phyloP scores from a whole-genome alignment of 768 basidiomycete species.

The Macrolepiota albuminosa region DNA sequence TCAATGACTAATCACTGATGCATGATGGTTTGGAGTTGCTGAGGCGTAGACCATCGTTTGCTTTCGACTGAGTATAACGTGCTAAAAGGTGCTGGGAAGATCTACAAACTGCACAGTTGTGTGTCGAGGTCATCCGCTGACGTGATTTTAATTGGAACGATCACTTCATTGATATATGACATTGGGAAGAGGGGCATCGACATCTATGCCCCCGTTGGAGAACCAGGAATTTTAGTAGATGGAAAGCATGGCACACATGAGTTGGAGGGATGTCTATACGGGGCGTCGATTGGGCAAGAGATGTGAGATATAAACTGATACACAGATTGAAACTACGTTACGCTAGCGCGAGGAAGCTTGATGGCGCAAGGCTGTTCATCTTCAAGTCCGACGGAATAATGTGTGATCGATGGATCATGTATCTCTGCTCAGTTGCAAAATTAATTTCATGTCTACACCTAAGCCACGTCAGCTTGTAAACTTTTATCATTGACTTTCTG shows the following conservation, averaged over 20 bases:
- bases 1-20: not conserved
- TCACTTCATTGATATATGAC: no score
- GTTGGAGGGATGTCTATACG: no score
- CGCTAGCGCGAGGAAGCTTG: not conserved
- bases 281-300: no score
- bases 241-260: no score
- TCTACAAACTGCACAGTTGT: no score
- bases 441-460: not conserved
- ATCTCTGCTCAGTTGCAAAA: not conserved
- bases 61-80: not conserved
- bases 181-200: no score
- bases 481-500: not conserved
- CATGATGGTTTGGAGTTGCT: not conserved
- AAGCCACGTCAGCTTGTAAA: not conserved
- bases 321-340: not conserved
- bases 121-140: no score
- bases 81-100: no score
- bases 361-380: not conserved
- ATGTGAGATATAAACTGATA: no score
- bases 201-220: no score
- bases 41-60: not conserved
- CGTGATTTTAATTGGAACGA: no score
- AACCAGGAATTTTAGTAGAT: no score
- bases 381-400: not conserved
- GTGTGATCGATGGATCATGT: not conserved